Conservation (phyloP, 1,284 basidiomycete genomes). For the Cryptococcus floricola region DNA sequence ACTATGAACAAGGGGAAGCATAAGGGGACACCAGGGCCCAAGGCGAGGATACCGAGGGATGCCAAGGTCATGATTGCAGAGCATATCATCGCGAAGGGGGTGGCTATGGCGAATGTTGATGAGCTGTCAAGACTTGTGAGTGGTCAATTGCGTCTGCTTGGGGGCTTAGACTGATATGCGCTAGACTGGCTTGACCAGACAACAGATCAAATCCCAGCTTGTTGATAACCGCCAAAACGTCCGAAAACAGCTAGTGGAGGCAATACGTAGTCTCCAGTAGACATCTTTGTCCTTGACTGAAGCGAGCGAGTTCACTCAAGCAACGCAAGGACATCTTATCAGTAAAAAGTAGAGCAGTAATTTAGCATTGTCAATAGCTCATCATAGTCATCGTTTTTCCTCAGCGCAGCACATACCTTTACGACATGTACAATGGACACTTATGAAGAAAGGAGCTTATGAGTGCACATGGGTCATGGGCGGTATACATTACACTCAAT, state of each 20-base stretch:
- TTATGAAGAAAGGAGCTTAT: too few species aligned
- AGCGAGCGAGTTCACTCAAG: not conserved
- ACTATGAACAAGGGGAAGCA: constrained; percentile 4
- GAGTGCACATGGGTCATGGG: too few species aligned
- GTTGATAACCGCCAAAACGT: constrained; percentile 28
- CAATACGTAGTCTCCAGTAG: constrained; percentile 14
- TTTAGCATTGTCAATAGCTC: not conserved
- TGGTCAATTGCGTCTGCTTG: not conserved
- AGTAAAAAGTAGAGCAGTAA: not conserved
- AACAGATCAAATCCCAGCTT: constrained; percentile 32
- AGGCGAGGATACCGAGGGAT: constrained; percentile 15
- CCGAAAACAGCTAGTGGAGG: constrained; percentile 22
- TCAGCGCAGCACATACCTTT: not conserved
- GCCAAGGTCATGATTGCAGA: constrained; percentile 20
- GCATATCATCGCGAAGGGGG: constrained; percentile 22
- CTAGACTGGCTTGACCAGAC: constrained; percentile 31
- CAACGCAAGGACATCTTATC: not conserved
- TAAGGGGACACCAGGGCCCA: constrained; percentile 13
- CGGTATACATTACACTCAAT: constrained; percentile 3
- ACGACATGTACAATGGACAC: too few species aligned
- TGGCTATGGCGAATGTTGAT: constrained; percentile 17
- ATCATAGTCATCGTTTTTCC: not conserved
- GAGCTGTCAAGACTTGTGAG: constrained; percentile 21
- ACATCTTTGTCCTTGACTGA: not conserved
- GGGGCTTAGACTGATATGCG: not conserved